Percentiles rank a stretch among this genome's conserved stretches.
phyloP scores from a whole-genome alignment of 441 rosid species.

The Mallotus repandus region DNA sequence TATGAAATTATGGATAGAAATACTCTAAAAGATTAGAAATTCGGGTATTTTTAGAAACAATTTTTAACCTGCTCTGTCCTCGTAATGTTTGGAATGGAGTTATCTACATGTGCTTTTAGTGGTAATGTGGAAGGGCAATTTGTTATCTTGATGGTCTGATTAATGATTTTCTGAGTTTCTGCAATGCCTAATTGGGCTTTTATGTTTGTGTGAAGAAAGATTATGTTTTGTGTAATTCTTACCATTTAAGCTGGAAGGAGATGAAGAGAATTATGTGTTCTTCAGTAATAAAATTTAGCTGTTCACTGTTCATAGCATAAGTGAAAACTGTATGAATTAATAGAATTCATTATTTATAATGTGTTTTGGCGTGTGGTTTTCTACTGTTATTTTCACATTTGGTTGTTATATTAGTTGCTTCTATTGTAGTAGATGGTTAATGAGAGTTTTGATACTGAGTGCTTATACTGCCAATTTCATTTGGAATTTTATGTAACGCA shows the following conservation, averaged over 20 bases:
- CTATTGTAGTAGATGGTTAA: too few relatives aligned
- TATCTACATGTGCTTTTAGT: not conserved
- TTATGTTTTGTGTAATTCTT: not conserved
- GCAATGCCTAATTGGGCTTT: not conserved
- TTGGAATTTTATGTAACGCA: not conserved
- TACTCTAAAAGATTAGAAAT: not conserved
- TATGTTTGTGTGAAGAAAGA: slow-evolving; percentile 3
- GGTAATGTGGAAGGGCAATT: slow-evolving; percentile 10
- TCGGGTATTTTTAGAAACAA: not conserved
- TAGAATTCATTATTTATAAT: not conserved
- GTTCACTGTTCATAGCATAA: not conserved
- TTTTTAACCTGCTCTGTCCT: not conserved
- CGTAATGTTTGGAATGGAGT: not conserved
- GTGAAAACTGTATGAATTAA: not conserved
- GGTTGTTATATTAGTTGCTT: not conserved
- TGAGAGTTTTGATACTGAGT: not conserved
- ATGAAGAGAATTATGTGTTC: too few relatives aligned
- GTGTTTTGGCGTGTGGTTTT: not conserved
- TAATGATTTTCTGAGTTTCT: not conserved
- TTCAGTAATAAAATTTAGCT: too few relatives aligned
- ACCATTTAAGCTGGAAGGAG: not conserved
- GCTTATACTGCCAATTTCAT: not conserved
- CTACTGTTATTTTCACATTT: not conserved
- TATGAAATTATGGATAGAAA: not conserved
- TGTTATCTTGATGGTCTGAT: not conserved